phyloP scores from a whole-genome alignment of 495 filamentous ascomycete genomes.

The Entonaema liquescens region DNA sequence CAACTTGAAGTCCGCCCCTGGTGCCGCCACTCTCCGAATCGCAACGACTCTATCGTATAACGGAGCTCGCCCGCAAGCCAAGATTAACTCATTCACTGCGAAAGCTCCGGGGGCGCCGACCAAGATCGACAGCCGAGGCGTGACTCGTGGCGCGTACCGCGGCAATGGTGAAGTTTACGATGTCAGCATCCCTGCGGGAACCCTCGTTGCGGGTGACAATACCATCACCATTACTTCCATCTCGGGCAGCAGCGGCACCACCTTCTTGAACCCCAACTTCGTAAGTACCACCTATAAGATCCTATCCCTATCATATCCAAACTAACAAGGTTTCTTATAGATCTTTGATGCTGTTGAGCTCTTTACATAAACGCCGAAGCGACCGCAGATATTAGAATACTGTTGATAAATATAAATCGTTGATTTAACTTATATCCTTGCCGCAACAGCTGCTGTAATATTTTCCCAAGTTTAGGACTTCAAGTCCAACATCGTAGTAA shows the following conservation, averaged over 20 bases:
- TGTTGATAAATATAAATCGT: neutral
- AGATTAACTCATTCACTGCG: constrained; percentile 61
- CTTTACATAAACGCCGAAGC: constrained; percentile 44
- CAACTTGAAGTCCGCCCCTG: constrained; percentile 59
- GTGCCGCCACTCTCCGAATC: constrained; percentile 66
- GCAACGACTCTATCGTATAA: constrained; percentile 71
- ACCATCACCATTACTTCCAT: constrained; percentile 69
- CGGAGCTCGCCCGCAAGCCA: constrained; percentile 58
- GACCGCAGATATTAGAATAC: neutral
- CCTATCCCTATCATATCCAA: neutral
- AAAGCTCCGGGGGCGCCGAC: constrained; percentile 62
- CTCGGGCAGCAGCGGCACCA: constrained; percentile 65
- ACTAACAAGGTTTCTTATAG: constrained; percentile 42
- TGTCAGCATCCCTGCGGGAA: constrained; percentile 62
- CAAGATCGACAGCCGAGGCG: constrained; percentile 70
- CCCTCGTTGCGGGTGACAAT: constrained; percentile 65
- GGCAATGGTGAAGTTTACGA: constrained; percentile 70
- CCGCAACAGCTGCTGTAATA: neutral
- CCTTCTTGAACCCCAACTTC: constrained; percentile 67
- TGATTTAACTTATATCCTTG: neutral
- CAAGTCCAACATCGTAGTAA: neutral
- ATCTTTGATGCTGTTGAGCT: constrained; percentile 67
- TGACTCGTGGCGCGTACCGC: constrained; percentile 70
- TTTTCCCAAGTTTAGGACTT: neutral
- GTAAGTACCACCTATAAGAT: constrained; percentile 52